phyloP scores from a whole-genome alignment of 768 basidiomycete species.

The Suillus subaureus region DNA sequence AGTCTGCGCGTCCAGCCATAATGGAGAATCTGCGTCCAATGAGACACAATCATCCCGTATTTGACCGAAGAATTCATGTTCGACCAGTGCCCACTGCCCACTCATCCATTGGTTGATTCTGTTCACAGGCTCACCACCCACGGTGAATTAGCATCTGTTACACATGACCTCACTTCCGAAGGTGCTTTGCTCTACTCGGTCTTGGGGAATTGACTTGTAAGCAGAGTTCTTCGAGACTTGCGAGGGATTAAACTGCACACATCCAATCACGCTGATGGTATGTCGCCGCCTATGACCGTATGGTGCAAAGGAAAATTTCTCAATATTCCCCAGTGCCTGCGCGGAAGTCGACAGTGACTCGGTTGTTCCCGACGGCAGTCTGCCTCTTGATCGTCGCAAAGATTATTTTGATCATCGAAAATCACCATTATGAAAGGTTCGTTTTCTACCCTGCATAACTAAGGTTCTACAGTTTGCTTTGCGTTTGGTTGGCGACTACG shows the following conservation, averaged over 20 bases:
- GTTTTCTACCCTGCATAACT: background rate
- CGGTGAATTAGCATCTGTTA: too few species aligned
- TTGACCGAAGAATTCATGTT: background rate
- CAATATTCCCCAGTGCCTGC: background rate
- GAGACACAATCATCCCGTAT: conserved; percentile 45
- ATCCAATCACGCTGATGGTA: too few species aligned
- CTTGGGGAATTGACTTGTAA: background rate
- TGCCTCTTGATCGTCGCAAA: background rate
- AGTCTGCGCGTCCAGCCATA: conserved; percentile 58
- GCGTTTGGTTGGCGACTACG: background rate
- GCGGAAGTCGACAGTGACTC: background rate
- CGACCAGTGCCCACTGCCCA: background rate
- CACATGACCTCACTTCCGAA: too few species aligned
- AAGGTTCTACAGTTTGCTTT: background rate
- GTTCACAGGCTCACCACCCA: background rate
- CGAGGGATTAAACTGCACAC: too few species aligned
- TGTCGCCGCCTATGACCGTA: background rate
- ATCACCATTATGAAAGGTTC: background rate
- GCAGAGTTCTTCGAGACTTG: too few species aligned
- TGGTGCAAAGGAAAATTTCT: background rate
- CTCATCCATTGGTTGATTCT: background rate
- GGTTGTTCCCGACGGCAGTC: background rate
- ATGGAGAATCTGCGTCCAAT: conserved; percentile 54
- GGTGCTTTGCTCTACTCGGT: too few species aligned
- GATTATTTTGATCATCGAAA: background rate